Evolutionary conservation across 2,329 filamentous ascomycete genomes (phyloP), one percentile per base, ranked within the genome.

Genomic region (Aspergillus chevalieri): DNA sequence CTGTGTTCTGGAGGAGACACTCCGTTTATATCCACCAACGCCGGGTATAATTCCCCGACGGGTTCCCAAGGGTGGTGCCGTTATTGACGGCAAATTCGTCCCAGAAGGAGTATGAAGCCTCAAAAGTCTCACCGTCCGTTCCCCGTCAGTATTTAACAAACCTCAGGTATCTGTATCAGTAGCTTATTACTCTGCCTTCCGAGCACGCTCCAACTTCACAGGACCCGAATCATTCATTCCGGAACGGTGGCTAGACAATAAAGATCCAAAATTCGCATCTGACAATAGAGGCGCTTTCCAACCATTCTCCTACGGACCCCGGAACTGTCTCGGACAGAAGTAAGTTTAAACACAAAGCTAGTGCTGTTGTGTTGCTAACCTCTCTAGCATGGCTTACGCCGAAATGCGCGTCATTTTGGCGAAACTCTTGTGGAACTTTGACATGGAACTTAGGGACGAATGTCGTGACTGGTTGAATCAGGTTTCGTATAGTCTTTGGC

Each of bases 11-110:
- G 67, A 73, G 30, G 73, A 76, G 52, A 62, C 62, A 0, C 55
- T 75, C 38, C 65, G 73, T 10, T 44, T 74, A 6, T 75, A 73
- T 43, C 74, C 73, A 1, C 71, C 72, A 1, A 66, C 70, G 2
- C 60, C 69, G 2, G 55, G 58, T n/a, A 60, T 62, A 8, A 46
- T 69, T 8, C 67, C 71, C 1, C 58, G 69, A 4, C 24, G 61
- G 6, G 65, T 67, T 3, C 70, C 67, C 1, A 45, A 57, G 3
- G 63, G 62, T 1, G 73, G 73, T 2, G 63, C 65, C 12, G 54
- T 63, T 0, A 59, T 76, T 6, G 62, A 64, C 49, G 72, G 66
- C 4, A 15, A 60, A 6, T 67, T 55, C 43, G 52, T 75, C 19
- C 70, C 72, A 22, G 61, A 52, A 46, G 54, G 56, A 1, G 56